Conservation (phyloP, 305 asterid species). For the Lippia alba region DNA sequence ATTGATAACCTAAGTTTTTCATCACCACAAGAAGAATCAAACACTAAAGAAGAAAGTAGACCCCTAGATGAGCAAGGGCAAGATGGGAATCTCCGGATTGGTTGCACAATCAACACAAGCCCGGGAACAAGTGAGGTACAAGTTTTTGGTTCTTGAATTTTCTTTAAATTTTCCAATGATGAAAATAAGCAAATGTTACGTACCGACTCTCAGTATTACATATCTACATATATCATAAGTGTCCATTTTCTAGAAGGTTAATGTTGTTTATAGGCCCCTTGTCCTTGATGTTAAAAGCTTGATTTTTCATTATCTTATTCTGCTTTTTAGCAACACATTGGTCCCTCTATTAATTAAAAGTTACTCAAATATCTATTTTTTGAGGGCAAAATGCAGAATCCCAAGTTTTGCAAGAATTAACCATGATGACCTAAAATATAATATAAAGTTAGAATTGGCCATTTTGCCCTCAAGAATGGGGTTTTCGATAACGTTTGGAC, state of each 20-base stretch:
- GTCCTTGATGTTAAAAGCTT: no score
- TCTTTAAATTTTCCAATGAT: not conserved
- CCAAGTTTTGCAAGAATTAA: no score
- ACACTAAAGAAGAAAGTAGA: constrained; percentile 40
- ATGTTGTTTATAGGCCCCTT: no score
- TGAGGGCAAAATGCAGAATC: no score
- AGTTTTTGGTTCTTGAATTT: not conserved
- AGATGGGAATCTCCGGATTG: constrained; percentile 62
- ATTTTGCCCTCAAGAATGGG: no score
- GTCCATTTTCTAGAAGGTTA: not conserved
- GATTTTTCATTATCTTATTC: no score
- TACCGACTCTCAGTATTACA: not conserved
- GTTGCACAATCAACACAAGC: constrained; percentile 73
- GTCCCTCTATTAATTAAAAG: no score
- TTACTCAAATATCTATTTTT: no score
- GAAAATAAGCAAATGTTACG: constrained; percentile 12
- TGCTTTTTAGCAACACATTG: no score
- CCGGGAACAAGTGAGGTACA: constrained; percentile 96
- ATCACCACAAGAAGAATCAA: constrained; percentile 45
- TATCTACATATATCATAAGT: not conserved
- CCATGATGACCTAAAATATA: no score
- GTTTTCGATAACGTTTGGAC: no score
- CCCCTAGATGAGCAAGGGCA: constrained; percentile 37
- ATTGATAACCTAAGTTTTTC: constrained; percentile 59
- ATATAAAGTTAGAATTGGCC: no score